A percentile compares a stretch with the other conserved stretches of the same genome.
phyloP scores from a whole-genome alignment of 345 rosid species.

The Populus deltoides region DNA sequence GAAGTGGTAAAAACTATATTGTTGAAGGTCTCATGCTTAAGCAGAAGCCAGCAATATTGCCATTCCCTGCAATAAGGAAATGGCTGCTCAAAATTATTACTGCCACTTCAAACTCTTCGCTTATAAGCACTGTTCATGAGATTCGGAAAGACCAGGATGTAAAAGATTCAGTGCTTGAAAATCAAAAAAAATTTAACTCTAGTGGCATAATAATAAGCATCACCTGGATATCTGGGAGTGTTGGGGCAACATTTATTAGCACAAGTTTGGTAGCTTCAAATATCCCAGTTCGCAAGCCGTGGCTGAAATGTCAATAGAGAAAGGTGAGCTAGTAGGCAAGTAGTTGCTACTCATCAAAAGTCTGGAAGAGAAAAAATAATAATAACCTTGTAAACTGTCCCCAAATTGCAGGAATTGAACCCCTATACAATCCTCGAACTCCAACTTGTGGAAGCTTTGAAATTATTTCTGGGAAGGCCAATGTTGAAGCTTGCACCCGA shows the following conservation, averaged over 20 bases:
- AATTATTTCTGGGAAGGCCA: constrained; percentile 76
- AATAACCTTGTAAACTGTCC: constrained; percentile 95
- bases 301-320: constrained; percentile 46
- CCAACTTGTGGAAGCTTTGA: constrained; percentile 93
- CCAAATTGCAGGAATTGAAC: constrained; percentile 92
- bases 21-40: not conserved
- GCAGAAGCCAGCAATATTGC: not conserved
- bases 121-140: not conserved
- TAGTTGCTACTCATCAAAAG: constrained; percentile 4
- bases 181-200: not conserved
- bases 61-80: not conserved
- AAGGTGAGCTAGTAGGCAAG: constrained; percentile 8
- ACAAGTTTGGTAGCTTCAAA: constrained; percentile 87
- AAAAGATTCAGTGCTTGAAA: not conserved
- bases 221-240: constrained; percentile 88
- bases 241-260: constrained; percentile 84
- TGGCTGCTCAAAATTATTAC: not conserved
- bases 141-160: not conserved
- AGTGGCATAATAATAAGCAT: constrained; percentile 9
- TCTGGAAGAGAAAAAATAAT: not conserved
- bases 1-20: not conserved
- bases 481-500: constrained; percentile 91
- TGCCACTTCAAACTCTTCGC: not conserved
- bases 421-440: constrained; percentile 75
- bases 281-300: constrained; percentile 94